Evolutionary conservation across 2,329 filamentous ascomycete genomes (phyloP).

Genomic region (Fusarium poae): DNA sequence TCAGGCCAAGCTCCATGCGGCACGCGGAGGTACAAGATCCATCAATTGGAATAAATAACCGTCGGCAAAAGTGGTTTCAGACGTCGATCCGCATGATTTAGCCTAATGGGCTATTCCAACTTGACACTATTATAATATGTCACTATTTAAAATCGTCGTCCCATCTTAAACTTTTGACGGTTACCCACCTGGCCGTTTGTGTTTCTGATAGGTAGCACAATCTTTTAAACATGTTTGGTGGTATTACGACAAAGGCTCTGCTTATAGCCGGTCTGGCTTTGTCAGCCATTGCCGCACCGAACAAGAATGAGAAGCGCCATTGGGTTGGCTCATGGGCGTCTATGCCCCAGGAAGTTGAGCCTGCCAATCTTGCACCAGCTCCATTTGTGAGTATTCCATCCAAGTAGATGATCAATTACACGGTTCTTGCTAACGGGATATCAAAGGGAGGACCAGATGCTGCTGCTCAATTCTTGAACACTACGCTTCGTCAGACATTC

Average conservation of each 20-base stretch:
- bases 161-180: background rate
- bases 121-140: background rate
- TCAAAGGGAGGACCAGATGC: slow-evolving; percentile 23
- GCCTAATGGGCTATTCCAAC: slow-evolving; percentile 15
- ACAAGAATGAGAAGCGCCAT: slow-evolving; percentile 1
- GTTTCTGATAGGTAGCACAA: background rate
- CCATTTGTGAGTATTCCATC: slow-evolving; percentile 23
- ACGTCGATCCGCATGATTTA: slow-evolving; percentile 21
- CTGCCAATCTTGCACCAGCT: slow-evolving; percentile 27
- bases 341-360: slow-evolving; percentile 36
- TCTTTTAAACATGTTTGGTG: background rate
- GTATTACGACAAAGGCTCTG: slow-evolving; percentile 10
- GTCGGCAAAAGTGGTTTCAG: slow-evolving; percentile 25
- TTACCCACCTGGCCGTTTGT: rapidly evolving
- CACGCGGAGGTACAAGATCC: slow-evolving; percentile 15
- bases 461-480: slow-evolving; percentile 28
- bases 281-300: slow-evolving; percentile 5
- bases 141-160: slow-evolving; percentile 5
- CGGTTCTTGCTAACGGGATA: background rate
- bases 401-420: rapidly evolving
- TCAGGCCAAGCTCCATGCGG: slow-evolving; percentile 7
- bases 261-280: slow-evolving; percentile 18
- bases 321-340: slow-evolving; percentile 39
- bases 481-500: slow-evolving; percentile 31
- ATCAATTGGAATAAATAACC: slow-evolving; percentile 10